phyloP scores from a whole-genome alignment of 441 rosid genomes.

The Omphalea diandra region DNA sequence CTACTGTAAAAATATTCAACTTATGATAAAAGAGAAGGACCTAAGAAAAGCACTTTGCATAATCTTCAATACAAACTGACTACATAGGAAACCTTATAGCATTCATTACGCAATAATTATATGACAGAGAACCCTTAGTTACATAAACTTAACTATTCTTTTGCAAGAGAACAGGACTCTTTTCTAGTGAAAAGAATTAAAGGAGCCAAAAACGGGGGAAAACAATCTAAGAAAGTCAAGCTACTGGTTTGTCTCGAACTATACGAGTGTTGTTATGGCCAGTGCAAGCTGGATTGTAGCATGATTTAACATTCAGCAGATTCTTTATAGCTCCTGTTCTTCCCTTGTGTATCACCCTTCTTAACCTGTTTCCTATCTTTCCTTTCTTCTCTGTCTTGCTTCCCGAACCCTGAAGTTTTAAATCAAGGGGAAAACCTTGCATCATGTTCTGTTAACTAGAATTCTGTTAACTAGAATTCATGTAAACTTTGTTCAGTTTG shows the following conservation, averaged over 20 bases:
- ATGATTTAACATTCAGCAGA: slow-evolving; percentile 48
- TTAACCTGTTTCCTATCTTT: slow-evolving; percentile 39
- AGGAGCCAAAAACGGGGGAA: neutral
- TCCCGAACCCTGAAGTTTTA: slow-evolving; percentile 26
- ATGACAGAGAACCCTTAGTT: neutral
- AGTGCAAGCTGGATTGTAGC: slow-evolving; percentile 46
- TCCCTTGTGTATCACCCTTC: slow-evolving; percentile 37
- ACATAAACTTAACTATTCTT: slow-evolving; percentile 2
- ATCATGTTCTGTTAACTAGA: neutral
- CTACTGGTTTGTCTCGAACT: slow-evolving; percentile 29
- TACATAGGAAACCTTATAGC: neutral
- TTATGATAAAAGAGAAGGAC: neutral
- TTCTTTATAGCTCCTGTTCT: slow-evolving; percentile 33
- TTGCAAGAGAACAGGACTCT: neutral
- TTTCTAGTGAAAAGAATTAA: neutral
- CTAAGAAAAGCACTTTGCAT: neutral
- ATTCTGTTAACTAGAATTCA: too few relatives aligned
- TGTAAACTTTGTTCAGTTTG: neutral
- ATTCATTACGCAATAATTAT: neutral
- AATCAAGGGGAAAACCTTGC: neutral
- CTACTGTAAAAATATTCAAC: too few relatives aligned
- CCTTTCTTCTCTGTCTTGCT: slow-evolving; percentile 32
- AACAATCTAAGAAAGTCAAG: slow-evolving; percentile 13
- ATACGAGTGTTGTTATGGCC: slow-evolving; percentile 31
- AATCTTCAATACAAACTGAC: neutral